A percentile compares a stretch with the other conserved stretches of the same genome.
These are phyloP conservation scores for Schizochytrium sp. DNA, from an alignment of 108 stramenopile species.

Conservation along the genomic window DNA sequence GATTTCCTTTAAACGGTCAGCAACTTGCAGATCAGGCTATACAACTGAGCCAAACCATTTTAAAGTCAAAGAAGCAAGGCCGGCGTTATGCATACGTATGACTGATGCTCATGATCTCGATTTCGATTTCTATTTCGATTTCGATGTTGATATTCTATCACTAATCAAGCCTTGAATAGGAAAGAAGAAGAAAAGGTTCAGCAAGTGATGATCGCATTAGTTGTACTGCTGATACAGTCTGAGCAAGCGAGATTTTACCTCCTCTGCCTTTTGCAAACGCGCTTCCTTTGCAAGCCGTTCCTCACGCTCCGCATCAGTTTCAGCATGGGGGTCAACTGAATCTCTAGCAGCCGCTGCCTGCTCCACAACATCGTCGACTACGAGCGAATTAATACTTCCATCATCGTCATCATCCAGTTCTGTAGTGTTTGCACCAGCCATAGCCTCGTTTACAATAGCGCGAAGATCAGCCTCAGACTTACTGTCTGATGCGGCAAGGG, in stretches of 20 bases:
- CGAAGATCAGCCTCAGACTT: conserved; percentile 5
- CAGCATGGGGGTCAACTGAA: background rate
- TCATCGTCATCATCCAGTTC: background rate
- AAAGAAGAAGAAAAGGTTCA: too few species aligned
- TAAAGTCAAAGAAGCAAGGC: too few species aligned
- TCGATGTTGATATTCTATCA: too few species aligned
- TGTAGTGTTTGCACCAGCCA: background rate
- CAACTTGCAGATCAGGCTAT: too few species aligned
- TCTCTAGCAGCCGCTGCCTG: background rate
- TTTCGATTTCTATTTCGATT: too few species aligned
- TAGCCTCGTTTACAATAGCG: conserved; percentile 2
- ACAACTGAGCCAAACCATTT: too few species aligned
- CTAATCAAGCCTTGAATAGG: too few species aligned
- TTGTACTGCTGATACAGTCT: conserved; percentile 30
- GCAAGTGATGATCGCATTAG: background rate
- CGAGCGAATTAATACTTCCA: background rate
- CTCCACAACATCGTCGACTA: background rate
- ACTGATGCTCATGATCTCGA: too few species aligned
- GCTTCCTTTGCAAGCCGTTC: background rate
- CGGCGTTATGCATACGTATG: too few species aligned
- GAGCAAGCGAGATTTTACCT: conserved; percentile 23
- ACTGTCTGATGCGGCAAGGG: background rate
- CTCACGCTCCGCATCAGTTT: background rate
- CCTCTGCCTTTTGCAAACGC: conserved; percentile 31
- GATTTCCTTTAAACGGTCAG: too few species aligned